Base-by-base conservation (phyloP, 305 asterid species). In the Fraxinus paxiana region DNA sequence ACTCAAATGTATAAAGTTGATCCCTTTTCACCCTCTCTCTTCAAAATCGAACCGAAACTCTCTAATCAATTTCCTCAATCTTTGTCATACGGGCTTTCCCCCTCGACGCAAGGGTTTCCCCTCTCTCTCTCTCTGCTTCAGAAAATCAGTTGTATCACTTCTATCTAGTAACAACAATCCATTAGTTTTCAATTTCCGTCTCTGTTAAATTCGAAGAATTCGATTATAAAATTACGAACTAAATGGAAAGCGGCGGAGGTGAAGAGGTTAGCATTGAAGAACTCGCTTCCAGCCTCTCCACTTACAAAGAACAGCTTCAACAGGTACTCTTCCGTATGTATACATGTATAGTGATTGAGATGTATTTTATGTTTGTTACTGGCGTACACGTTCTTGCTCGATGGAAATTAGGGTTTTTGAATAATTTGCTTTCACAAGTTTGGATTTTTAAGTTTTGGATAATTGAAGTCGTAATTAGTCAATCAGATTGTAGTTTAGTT, bases 201-300 rank as follows among this genome's bases (percentile, higher is more conserved):
- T 31, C 79, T 63, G 70, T 18, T 30, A n/a, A 77, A 48, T 77
- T 13, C 63, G 59, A 56, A 72, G 67, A 51, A 77, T 69, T 72
- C 73, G 22, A 37, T 37, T 15, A 0, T 70, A 8, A 1, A 46
- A n/a, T 48, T 4, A 22, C n/a, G 82, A 9, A 61, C 17, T 5
- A 6, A 61, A 84, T 88, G 88, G 89, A 90, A 75, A 77, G 81
- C 85, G 91, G 88, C 77, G 96, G 90, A 72, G 92, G 87, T 34
- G 99, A 95, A 78, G 98, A 90, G 84, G 93, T 94, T 79, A 95
- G 86, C 89, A 90, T 91, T 79, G 92, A 90, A 81, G 97, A 95
- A 84, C 91, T 95, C 87, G 93, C 91, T 38, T 89, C 92, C 35
- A 95, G 90, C 85, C 95, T 95, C 33, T 88, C 97, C 35, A 94